Evolutionary conservation across 495 filamentous ascomycete genomes (phyloP).

Genomic region (Extremus antarcticus): DNA sequence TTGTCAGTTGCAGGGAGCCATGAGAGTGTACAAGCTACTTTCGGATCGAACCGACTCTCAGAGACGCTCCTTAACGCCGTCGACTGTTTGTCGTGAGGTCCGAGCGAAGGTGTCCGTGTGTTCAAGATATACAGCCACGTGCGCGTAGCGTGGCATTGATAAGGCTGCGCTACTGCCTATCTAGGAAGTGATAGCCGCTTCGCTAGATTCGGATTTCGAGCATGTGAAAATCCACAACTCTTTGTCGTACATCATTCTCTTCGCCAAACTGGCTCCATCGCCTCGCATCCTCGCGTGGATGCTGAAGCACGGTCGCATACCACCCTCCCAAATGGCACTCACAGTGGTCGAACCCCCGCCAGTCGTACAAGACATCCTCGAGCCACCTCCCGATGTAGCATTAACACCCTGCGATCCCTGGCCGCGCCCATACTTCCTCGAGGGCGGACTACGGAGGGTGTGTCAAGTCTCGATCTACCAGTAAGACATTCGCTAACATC

Average conservation of each 20-base stretch:
- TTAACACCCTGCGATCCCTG: constrained; percentile 54
- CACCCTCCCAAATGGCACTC: constrained; percentile 45
- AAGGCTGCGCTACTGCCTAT: neutral
- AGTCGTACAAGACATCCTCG: constrained; percentile 16
- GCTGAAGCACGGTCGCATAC: constrained; percentile 41
- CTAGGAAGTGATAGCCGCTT: neutral
- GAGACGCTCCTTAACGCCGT: too few relatives aligned
- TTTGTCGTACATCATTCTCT: neutral
- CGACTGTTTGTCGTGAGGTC: too few relatives aligned
- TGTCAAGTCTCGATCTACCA: neutral
- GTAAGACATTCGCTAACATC: neutral
- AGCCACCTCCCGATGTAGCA: constrained; percentile 41
- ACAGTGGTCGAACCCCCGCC: constrained; percentile 33
- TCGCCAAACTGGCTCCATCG: constrained; percentile 44
- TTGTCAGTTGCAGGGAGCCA: too few relatives aligned
- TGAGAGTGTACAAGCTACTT: too few relatives aligned
- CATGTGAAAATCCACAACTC: neutral
- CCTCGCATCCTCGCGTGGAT: constrained; percentile 48
- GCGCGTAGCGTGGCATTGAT: neutral
- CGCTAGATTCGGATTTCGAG: neutral
- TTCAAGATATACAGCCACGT: too few relatives aligned
- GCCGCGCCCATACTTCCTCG: constrained; percentile 65
- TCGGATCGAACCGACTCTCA: too few relatives aligned
- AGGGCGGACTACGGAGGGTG: constrained; percentile 60
- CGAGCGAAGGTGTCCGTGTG: too few relatives aligned